phyloP scores from a whole-genome alignment of 2,329 filamentous ascomycete species.

The Aspergillus intermedius region DNA sequence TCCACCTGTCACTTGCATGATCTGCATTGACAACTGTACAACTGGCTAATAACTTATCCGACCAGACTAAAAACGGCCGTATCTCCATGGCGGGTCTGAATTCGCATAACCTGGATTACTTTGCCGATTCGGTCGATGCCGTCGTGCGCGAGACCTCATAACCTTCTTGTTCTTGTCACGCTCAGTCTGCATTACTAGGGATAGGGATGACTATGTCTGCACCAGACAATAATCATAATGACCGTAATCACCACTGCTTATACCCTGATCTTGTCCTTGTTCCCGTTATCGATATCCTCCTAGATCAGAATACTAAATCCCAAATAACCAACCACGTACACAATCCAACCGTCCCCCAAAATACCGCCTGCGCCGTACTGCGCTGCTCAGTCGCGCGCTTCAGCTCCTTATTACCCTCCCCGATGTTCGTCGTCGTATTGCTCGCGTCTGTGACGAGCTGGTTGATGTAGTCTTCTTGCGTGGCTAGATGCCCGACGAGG shows the following conservation, averaged over 20 bases:
- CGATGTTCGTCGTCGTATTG: constrained; percentile 77
- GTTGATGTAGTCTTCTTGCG: constrained; percentile 82
- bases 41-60: constrained; percentile 3
- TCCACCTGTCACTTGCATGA: background rate
- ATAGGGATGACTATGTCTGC: background rate
- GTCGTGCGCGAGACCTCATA: constrained; percentile 53
- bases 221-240: background rate
- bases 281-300: too few relatives aligned
- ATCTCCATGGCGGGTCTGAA: constrained; percentile 99
- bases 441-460: constrained; percentile 79
- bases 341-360: constrained; percentile 70
- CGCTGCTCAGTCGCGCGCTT: constrained; percentile 70
- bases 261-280: background rate
- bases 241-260: background rate
- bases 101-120: constrained; percentile 83
- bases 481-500: constrained; percentile 75
- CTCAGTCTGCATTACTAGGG: background rate
- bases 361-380: constrained; percentile 69
- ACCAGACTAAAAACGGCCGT: constrained; percentile 82
- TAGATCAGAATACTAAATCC: constrained; percentile 58
- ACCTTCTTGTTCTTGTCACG: constrained; percentile 2
- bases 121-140: constrained; percentile 81
- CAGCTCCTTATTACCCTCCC: constrained; percentile 82
- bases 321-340: constrained; percentile 69
- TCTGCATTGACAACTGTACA: background rate